Evolutionary conservation across 108 stramenopile genomes (phyloP).

Genomic region (Chaetoceros tenuissimus): DNA sequence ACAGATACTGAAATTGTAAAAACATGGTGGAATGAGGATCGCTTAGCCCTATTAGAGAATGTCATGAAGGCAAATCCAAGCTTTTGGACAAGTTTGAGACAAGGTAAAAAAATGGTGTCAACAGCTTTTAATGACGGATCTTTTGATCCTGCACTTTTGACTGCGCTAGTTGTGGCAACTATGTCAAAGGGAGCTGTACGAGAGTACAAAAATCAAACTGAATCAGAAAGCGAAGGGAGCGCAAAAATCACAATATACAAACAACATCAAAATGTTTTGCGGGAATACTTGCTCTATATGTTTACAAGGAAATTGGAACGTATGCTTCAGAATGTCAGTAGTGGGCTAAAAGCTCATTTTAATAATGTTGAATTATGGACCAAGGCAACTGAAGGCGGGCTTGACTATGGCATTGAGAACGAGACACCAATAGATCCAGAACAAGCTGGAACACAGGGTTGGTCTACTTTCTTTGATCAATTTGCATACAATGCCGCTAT

Average conservation of each 20-base stretch:
- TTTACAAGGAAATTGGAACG: constrained; percentile 68
- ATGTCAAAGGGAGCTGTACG: constrained; percentile 40
- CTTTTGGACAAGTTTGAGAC: constrained; percentile 40
- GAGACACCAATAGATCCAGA: neutral
- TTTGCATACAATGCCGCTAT: constrained; percentile 66
- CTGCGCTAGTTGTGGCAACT: constrained; percentile 64
- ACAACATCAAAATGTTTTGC: constrained; percentile 43
- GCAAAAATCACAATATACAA: constrained; percentile 25
- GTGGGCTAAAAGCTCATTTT: constrained; percentile 73
- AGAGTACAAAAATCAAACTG: constrained; percentile 22
- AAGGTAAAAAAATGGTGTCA: constrained; percentile 62
- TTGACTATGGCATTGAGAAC: constrained; percentile 25
- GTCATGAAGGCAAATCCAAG: constrained; percentile 37
- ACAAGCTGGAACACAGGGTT: constrained; percentile 34
- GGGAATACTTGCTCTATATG: constrained; percentile 53
- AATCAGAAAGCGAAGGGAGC: constrained; percentile 10
- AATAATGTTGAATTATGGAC: constrained; percentile 62
- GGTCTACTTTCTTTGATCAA: constrained; percentile 77
- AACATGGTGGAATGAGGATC: constrained; percentile 78
- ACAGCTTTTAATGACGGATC: constrained; percentile 50
- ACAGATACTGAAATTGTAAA: constrained; percentile 43
- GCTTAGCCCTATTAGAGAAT: constrained; percentile 57
- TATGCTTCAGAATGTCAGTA: constrained; percentile 59
- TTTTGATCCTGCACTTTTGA: constrained; percentile 54
- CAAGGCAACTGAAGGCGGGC: constrained; percentile 58